Percentiles rank a stretch among this genome's conserved stretches.
phyloP scores from a whole-genome alignment of 192 early-diverging fungal species.

The Gryganskiella cystojenkinii region DNA sequence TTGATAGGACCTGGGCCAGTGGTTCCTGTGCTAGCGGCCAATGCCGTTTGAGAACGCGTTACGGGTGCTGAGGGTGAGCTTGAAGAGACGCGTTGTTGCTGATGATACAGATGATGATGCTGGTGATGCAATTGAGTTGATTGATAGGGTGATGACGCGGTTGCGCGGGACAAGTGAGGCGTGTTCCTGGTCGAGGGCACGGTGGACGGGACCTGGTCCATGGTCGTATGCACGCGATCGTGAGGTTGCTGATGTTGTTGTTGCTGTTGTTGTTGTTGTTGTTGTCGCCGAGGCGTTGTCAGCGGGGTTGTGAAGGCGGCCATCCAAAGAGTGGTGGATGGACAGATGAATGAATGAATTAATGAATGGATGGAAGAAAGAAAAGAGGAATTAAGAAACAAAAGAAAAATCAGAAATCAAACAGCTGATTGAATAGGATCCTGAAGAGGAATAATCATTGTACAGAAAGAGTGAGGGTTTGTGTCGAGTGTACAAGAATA shows the following conservation, averaged over 20 bases:
- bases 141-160: too few species aligned
- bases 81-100: too few species aligned
- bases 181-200: background rate
- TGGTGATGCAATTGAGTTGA: too few species aligned
- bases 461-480: too few species aligned
- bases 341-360: background rate
- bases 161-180: background rate
- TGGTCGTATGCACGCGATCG: background rate
- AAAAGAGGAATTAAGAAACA: background rate
- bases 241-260: conserved; percentile 2
- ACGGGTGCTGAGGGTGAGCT: too few species aligned
- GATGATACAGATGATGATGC: too few species aligned
- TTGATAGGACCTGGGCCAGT: too few species aligned
- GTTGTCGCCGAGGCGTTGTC: conserved; percentile 15
- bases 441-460: too few species aligned
- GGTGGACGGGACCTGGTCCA: background rate
- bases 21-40: too few species aligned
- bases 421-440: too few species aligned
- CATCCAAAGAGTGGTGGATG: background rate
- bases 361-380: background rate
- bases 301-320: conserved; percentile 12
- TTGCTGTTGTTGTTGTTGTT: conserved; percentile 1
- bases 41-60: too few species aligned
- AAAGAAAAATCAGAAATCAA: background rate
- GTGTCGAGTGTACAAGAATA: too few species aligned